These are phyloP conservation scores for Pestalotiopsis sp. DNA, from an alignment of 2,329 filamentous ascomycete genomes.

Conservation along the genomic window DNA sequence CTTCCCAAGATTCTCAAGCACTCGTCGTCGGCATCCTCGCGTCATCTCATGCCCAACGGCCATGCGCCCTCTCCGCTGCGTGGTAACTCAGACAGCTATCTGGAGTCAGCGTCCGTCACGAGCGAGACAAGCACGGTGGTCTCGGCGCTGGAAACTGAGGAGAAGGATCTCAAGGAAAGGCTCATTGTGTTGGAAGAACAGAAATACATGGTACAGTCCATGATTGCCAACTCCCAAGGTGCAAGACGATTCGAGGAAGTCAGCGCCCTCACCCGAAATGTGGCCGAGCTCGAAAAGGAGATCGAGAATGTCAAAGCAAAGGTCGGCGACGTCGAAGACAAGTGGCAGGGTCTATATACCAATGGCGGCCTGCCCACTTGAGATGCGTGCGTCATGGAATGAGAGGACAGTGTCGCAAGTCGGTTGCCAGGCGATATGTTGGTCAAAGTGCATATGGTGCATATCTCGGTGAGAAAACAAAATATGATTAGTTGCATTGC, in stretches of 20 bases:
- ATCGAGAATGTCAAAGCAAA: slow-evolving; percentile 70
- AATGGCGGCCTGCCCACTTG: slow-evolving; percentile 22
- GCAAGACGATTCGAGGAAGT: slow-evolving; percentile 86
- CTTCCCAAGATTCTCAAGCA: slow-evolving; percentile 67
- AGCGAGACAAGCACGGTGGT: slow-evolving; percentile 57
- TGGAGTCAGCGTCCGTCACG: slow-evolving; percentile 52
- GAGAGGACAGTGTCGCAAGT: neutral
- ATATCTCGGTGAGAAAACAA: neutral
- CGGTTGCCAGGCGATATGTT: neutral
- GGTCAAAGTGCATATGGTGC: neutral
- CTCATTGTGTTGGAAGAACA: slow-evolving; percentile 90
- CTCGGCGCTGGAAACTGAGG: slow-evolving; percentile 73
- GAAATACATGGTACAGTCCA: slow-evolving; percentile 83
- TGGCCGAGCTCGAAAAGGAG: slow-evolving; percentile 80
- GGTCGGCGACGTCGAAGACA: slow-evolving; percentile 66
- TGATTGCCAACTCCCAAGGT: slow-evolving; percentile 77
- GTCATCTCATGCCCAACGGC: slow-evolving; percentile 35
- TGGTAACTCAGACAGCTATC: slow-evolving; percentile 40
- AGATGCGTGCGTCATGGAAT: neutral
- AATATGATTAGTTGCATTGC: neutral
- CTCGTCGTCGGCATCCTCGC: slow-evolving; percentile 37
- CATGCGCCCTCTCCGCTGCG: slow-evolving; percentile 42
- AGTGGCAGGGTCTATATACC: slow-evolving; percentile 56
- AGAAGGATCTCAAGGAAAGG: slow-evolving; percentile 78
- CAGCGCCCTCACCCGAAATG: slow-evolving; percentile 74